A percentile compares a stretch with the other conserved stretches of the same genome.
These are phyloP conservation scores for Apiospora pterosperma DNA, from an alignment of 2,329 filamentous ascomycete species.

Conservation along the genomic window DNA sequence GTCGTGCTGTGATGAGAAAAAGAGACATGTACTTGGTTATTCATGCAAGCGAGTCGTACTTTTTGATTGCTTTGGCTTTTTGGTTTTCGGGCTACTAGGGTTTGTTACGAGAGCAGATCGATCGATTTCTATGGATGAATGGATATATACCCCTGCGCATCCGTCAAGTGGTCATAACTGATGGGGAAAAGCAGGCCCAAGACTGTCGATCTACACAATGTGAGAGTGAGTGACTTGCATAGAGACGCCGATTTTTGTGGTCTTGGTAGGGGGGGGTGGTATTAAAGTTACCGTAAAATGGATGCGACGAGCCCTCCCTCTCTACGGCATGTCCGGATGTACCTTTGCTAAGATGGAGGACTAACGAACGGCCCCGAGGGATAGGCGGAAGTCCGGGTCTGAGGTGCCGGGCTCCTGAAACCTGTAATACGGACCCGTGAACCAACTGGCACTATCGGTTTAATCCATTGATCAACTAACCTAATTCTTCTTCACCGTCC, in stretches of 20 bases:
- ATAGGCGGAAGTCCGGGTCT: background rate
- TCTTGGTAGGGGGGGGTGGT: background rate
- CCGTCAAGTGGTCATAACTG: background rate
- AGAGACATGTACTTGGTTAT: background rate
- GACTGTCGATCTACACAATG: background rate
- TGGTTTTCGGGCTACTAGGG: too few relatives aligned
- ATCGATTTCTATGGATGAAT: background rate
- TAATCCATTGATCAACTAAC: background rate
- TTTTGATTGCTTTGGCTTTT: background rate
- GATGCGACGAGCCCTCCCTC: background rate
- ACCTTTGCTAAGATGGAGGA: background rate
- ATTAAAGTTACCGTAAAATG: too few relatives aligned
- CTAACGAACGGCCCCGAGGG: background rate
- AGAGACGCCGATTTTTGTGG: background rate
- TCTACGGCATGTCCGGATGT: background rate
- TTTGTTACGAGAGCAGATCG: background rate
- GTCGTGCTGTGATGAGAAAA: background rate
- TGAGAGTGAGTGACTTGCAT: too few relatives aligned
- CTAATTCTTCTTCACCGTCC: background rate
- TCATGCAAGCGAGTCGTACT: background rate
- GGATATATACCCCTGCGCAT: background rate
- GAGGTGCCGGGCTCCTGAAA: background rate
- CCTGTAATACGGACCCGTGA: background rate
- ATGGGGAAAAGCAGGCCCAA: background rate
- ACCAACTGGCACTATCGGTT: background rate